Conservation (phyloP, 2,329 filamentous ascomycete genomes). For the Pseudocercospora musae region DNA sequence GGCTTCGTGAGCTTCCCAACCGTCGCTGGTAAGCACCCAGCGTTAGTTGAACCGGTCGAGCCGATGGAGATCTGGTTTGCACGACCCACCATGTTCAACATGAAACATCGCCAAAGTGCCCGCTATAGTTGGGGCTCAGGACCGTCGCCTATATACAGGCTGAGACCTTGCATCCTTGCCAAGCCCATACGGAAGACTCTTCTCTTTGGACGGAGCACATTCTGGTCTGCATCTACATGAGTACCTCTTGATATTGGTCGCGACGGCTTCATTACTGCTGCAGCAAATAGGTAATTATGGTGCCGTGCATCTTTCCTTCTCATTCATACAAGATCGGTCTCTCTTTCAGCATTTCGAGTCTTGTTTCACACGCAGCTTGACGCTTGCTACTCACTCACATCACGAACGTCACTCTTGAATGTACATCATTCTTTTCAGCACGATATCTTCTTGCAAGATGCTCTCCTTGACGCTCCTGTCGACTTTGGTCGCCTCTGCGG, state of each 20-base stretch:
- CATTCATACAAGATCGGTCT: neutral
- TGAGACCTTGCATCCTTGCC: neutral
- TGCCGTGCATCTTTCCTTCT: neutral
- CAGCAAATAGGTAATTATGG: neutral
- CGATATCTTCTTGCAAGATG: slow-evolving; percentile 10
- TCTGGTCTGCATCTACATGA: neutral
- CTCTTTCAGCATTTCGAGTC: neutral
- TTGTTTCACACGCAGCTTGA: neutral
- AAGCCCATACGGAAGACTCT: neutral
- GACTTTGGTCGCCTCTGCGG: slow-evolving; percentile 19
- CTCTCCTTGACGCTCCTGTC: slow-evolving; percentile 11
- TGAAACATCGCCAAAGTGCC: slow-evolving; percentile 10
- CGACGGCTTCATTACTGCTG: neutral
- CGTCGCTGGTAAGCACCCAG: too few relatives aligned
- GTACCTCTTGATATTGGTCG: neutral
- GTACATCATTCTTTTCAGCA: neutral
- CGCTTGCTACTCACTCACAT: too few relatives aligned
- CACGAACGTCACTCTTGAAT: too few relatives aligned
- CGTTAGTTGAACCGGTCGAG: too few relatives aligned
- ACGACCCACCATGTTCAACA: slow-evolving; percentile 4
- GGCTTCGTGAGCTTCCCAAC: too few relatives aligned
- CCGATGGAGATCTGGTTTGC: neutral
- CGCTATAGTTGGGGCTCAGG: neutral
- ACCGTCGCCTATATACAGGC: neutral
- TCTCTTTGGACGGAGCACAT: neutral